phyloP scores from a whole-genome alignment of 768 basidiomycete genomes.

The Mrakia frigida region DNA sequence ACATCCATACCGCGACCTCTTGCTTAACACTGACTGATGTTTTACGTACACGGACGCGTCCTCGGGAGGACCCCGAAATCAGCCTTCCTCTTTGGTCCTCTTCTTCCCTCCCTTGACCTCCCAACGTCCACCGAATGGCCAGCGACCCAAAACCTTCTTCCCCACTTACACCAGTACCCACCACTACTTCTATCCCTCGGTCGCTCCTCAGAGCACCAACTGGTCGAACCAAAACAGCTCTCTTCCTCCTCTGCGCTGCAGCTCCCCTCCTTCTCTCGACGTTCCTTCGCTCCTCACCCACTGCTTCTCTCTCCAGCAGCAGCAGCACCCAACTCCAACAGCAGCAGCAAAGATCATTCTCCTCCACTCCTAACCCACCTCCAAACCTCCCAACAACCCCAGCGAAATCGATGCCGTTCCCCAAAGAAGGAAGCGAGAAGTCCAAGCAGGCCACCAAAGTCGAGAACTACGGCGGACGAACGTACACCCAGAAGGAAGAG shows the following conservation, averaged over 20 bases:
- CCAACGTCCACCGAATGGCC: too few species aligned
- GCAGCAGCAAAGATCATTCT: background rate
- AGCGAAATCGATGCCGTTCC: background rate
- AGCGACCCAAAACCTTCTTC: too few species aligned
- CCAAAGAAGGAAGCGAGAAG: constrained; percentile 9
- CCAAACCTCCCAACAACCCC: background rate
- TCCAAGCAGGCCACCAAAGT: too few species aligned
- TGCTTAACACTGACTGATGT: too few species aligned
- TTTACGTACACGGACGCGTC: background rate
- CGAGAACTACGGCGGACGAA: constrained; percentile 16
- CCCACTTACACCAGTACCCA: background rate
- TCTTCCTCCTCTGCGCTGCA: background rate
- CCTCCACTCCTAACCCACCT: background rate
- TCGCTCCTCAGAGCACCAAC: background rate
- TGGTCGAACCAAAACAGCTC: background rate
- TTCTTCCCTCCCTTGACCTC: background rate
- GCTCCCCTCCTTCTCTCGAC: background rate
- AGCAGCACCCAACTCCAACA: background rate
- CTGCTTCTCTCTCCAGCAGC: background rate
- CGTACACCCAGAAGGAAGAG: constrained; percentile 19
- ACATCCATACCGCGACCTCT: too few species aligned
- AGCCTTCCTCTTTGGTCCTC: background rate
- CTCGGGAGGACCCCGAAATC: background rate
- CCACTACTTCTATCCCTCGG: background rate
- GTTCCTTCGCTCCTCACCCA: background rate